Base-by-base conservation (phyloP, 2,329 filamentous ascomycete species). In the Xylariaceae sp. region DNA sequence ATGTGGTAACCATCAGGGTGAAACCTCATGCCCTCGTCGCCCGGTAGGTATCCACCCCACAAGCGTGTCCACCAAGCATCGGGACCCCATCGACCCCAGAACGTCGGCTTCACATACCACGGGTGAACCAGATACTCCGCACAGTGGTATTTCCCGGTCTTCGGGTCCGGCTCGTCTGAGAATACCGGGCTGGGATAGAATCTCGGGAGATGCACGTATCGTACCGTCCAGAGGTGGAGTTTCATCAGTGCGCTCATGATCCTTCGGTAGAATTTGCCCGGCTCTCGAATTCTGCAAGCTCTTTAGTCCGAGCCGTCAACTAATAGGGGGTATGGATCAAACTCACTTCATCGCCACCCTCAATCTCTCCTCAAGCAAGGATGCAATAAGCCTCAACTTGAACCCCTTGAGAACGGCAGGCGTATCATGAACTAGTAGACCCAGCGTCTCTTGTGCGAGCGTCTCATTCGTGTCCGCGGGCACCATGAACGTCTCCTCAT, bases 81-180 rank as follows among this genome's bases (percentile, higher is more conserved):
- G 0, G 73, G 79, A 34, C 77, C 78, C 78, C 76, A 85, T 48
- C 74, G 75, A 61, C 74, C 78, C 76, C 71, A 76, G 51, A 75
- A 70, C 0, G 76, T 82, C 30, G 75, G 76, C 65, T 79, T 76
- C 51, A 82, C 71, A 65, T 83, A 84, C 71, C 80, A 83, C 7
- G 82, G 82, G 8, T 79, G 77, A 0, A 77, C 73, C 41, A 77
- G 74, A 71, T 77, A 82, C 13, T 71, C 53, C 0, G 67, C 69
- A 11, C 75, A 64, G 62, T 77, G 75, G 62, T 77, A 74, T 5
- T 75, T 73, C 2, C 76, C 74, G 1, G 75, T 72, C 17, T 75
- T 68, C 13, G 71, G 67, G 55, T 83, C 76, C 0, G 76, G 70
- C 0, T 75, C 60, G 1, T 77, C 72, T 73, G 73, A 54, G 79